Conservation (phyloP, 2,329 filamentous ascomycete genomes). For the Helotiales sp. region DNA sequence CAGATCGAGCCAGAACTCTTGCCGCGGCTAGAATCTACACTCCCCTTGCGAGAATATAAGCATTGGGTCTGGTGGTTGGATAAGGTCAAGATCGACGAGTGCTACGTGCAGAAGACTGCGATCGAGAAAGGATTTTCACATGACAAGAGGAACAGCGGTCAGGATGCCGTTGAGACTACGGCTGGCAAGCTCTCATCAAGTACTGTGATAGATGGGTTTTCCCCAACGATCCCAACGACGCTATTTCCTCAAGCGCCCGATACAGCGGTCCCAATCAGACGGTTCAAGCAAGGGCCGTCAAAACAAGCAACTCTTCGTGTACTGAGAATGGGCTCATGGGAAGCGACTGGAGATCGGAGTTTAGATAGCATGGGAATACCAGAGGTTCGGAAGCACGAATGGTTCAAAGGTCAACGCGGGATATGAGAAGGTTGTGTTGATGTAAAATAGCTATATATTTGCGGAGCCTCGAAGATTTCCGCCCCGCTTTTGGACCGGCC, state of each 20-base stretch:
- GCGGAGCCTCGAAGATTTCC: no score
- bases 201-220: not conserved
- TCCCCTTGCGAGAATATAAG: constrained; percentile 2
- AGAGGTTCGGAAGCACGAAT: not conserved
- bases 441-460: not conserved
- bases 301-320: not conserved
- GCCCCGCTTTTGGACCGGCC: no score
- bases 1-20: not conserved
- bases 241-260: not conserved
- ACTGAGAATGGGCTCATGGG: not conserved
- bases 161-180: not conserved
- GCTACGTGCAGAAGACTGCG: constrained; percentile 1
- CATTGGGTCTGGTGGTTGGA: constrained; percentile 15
- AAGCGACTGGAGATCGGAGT: not conserved
- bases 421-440: not conserved
- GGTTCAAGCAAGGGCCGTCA: not conserved
- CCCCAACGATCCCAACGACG: not conserved
- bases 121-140: constrained; percentile 14
- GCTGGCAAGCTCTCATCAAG: not conserved
- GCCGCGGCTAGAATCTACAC: constrained; percentile 9
- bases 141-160: not conserved
- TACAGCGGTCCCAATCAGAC: not conserved
- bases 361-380: not conserved
- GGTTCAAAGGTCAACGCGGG: not conserved
- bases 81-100: not conserved